Conservation (phyloP, 306 rosid genomes). For the Chamaecrista fasciculata region DNA sequence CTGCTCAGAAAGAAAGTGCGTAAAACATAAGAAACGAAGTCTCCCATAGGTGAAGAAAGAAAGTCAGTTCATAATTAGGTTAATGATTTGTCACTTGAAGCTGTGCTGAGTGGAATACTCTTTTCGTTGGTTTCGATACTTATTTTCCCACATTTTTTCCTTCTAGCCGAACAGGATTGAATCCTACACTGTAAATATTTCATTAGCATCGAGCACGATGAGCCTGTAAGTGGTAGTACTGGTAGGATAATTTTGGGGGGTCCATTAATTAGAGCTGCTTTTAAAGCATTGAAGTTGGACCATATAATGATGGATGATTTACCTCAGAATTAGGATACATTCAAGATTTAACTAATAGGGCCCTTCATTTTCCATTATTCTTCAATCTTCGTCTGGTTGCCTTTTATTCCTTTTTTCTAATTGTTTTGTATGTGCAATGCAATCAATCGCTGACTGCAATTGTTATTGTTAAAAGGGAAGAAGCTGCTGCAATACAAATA, state of each 20-base stretch:
- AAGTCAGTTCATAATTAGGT: background rate
- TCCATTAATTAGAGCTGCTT: slow-evolving; percentile 1
- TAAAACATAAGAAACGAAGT: background rate
- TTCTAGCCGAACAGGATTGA: slow-evolving; percentile 22
- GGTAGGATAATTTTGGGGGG: too few relatives aligned
- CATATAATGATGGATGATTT: background rate
- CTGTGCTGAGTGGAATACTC: background rate
- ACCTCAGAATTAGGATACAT: background rate
- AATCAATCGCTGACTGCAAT: background rate
- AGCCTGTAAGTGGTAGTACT: too few relatives aligned
- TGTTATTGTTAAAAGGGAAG: slow-evolving; percentile 24
- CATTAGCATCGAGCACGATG: too few relatives aligned
- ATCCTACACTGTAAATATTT: too few relatives aligned
- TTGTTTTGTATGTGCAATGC: background rate
- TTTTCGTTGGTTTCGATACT: background rate
- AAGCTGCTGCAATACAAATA: slow-evolving; percentile 22
- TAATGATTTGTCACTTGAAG: background rate
- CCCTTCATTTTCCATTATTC: too few relatives aligned
- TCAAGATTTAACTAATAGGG: background rate
- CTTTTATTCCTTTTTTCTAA: background rate
- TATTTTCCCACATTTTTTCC: slow-evolving; percentile 2
- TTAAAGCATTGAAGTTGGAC: slow-evolving; percentile 14
- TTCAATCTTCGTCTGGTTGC: too few relatives aligned
- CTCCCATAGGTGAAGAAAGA: background rate
- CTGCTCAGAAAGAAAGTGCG: background rate